phyloP scores from a whole-genome alignment of 768 basidiomycete species.

The Coprinopsis cinerea region DNA sequence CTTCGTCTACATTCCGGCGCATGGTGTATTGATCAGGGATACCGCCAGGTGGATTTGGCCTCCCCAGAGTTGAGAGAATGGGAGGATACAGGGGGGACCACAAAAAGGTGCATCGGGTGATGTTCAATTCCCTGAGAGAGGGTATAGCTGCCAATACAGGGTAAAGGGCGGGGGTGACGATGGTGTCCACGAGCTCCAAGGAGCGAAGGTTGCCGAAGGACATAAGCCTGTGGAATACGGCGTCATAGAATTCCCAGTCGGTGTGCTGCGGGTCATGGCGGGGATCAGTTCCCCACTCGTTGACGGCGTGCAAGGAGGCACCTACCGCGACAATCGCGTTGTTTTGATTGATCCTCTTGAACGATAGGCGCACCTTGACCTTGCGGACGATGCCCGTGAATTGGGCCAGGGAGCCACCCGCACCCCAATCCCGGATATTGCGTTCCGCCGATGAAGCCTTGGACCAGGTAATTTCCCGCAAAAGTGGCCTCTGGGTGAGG shows the following conservation, averaged over 20 bases:
- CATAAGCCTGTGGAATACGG: constrained; percentile 16
- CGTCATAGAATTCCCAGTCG: constrained; percentile 19
- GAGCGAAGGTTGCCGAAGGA: constrained; percentile 20
- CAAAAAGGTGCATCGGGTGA: constrained; percentile 19
- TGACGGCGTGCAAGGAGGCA: neutral
- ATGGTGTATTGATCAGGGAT: constrained; percentile 2
- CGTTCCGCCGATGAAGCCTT: constrained; percentile 14
- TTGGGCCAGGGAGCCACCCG: neutral
- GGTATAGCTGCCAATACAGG: constrained; percentile 19
- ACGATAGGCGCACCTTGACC: constrained; percentile 19
- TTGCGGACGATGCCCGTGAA: constrained; percentile 10
- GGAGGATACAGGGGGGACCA: constrained; percentile 11
- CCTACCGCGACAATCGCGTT: constrained; percentile 7
- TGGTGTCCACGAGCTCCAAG: constrained; percentile 18
- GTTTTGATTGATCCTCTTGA: constrained; percentile 14
- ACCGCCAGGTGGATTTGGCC: constrained; percentile 4
- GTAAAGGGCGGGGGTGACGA: constrained; percentile 22
- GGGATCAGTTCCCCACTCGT: neutral
- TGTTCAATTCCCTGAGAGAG: constrained; percentile 18
- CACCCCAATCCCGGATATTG: constrained; percentile 21
- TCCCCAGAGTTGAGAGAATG: constrained; percentile 5
- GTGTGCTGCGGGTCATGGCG: constrained; percentile 4
- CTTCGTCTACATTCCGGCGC: constrained; percentile 6
- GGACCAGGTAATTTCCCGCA: constrained; percentile 22
- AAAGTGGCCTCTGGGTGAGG: constrained; percentile 20